Evolutionary conservation across 805 yeast species (phyloP), one percentile per base, ranked within the genome.

Genomic region (Vanderwaltozyma yarrowii): DNA sequence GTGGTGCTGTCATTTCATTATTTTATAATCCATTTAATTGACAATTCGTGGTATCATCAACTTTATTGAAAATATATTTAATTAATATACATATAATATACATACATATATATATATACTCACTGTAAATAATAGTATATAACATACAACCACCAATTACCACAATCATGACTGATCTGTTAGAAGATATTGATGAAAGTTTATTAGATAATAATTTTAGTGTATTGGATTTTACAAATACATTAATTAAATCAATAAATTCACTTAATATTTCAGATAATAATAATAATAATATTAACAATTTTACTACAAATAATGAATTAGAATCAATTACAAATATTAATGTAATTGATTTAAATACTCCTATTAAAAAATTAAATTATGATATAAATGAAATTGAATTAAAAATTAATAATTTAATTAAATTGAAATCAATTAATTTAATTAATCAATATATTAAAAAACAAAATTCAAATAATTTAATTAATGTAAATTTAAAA

Each of bases 381-480:
- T 58, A 50, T 36, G 60, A 54, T 32, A 13, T 55, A 1, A 45
- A 46, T 18, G 63, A 57, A 36, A 34, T 57, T 10, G 54, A 57
- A 9, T 36, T 38, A 11, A 45, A 51, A 21, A 44, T 47, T 14
- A 50, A 55, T 14, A 31, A 38, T 6, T 30, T 45, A 2, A 44
- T 58, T 8, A 53, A 50, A 26, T 30, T 35, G 2, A 51, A 52
- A 28, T 53, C 61, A 2, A 34, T 44, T 8, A 42, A 43, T 17
- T 41, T 56, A 29, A 32, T 57, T 12, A 50, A 52, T 35, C 50
- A 49, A 37, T 36, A 54, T 16, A 45, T 48, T 27, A 47, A 48
- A 30, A 45, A 44, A 17, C 44, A 45, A 29, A 17, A 42, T 7
- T 18, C 26, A 12, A 31, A 34, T 26, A 3, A 15, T 14, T 18